Percentiles rank a stretch among this genome's conserved stretches.
Evolutionary conservation across 2,329 filamentous ascomycete species (phyloP).

Genomic region (Cadophora malorum): DNA sequence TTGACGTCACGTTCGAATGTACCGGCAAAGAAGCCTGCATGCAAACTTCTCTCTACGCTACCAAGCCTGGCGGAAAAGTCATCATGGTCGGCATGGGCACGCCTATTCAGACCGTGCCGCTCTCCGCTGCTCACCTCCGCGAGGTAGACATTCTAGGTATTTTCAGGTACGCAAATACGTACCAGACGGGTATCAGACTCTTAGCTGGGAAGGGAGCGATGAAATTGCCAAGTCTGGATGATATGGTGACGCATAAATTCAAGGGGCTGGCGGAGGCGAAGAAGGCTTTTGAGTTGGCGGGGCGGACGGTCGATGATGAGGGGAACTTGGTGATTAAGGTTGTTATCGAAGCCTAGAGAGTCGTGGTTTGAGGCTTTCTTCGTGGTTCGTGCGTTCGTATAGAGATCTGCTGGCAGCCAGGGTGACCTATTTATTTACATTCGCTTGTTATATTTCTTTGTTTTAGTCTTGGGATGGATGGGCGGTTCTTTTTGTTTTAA

Average conservation of each 20-base stretch:
- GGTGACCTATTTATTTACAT: conserved; percentile 14
- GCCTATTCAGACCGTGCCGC: conserved; percentile 74
- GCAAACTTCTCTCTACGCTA: conserved; percentile 76
- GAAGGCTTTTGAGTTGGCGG: conserved; percentile 73
- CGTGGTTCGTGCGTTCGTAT: neutral
- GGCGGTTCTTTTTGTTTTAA: conserved; percentile 12
- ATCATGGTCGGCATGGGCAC: conserved; percentile 83
- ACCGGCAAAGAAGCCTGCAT: conserved; percentile 78
- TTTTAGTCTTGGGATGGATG: conserved; percentile 9
- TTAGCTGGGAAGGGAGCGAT: conserved; percentile 54
- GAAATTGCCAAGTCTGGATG: conserved; percentile 66
- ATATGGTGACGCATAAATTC: conserved; percentile 77
- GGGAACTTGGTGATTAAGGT: conserved; percentile 77
- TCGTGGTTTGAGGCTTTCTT: neutral
- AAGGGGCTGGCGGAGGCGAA: conserved; percentile 67
- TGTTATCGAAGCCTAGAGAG: conserved; percentile 60
- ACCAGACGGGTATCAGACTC: conserved; percentile 71
- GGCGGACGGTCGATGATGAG: conserved; percentile 69
- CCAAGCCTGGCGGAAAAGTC: conserved; percentile 72
- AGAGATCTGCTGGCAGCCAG: conserved; percentile 21
- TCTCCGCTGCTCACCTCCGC: conserved; percentile 74
- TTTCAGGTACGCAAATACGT: conserved; percentile 80
- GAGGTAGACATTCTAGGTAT: conserved; percentile 82
- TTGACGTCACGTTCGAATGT: conserved; percentile 77
- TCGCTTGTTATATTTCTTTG: conserved; percentile 7